phyloP scores from a whole-genome alignment of 768 basidiomycete genomes.

The Lentinus tigrinus region DNA sequence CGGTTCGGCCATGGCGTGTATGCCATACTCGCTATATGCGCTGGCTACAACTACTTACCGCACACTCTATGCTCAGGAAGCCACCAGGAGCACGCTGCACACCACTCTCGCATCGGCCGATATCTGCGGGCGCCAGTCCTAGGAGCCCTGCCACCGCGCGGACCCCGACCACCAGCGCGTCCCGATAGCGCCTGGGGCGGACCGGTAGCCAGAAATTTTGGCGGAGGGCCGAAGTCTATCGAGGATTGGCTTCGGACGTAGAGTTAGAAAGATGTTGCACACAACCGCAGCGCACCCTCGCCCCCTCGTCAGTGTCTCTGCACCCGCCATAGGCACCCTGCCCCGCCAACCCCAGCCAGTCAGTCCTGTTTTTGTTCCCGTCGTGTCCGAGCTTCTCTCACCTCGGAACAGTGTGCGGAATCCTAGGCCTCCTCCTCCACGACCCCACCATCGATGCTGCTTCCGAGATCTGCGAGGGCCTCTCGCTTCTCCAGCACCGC shows the following conservation, averaged over 20 bases:
- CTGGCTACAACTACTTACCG: neutral
- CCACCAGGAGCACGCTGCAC: neutral
- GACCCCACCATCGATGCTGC: conserved; percentile 76
- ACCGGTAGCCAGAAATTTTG: conserved; percentile 13
- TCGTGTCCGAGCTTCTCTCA: conserved; percentile 9
- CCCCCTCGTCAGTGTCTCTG: neutral
- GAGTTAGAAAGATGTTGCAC: conserved; percentile 14
- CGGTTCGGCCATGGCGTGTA: too few species aligned
- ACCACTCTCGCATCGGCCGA: conserved; percentile 9
- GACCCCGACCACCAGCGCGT: conserved; percentile 10
- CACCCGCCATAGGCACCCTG: conserved; percentile 1
- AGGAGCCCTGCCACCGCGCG: conserved; percentile 5
- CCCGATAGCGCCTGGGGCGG: neutral
- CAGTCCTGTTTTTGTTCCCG: conserved; percentile 17
- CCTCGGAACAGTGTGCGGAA: conserved; percentile 74
- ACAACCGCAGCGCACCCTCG: conserved; percentile 9
- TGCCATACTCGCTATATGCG: too few species aligned
- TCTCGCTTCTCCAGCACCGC: conserved; percentile 94
- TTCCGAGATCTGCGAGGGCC: conserved; percentile 87
- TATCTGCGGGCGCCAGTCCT: neutral
- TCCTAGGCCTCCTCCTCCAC: conserved; percentile 83
- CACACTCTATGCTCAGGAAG: neutral
- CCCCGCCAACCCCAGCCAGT: conserved; percentile 23
- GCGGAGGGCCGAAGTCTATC: neutral
- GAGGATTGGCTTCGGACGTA: neutral